A percentile compares a stretch with the other conserved stretches of the same genome.
phyloP scores from a whole-genome alignment of 257 asterid genomes.

The Ocimum tenuiflorum region DNA sequence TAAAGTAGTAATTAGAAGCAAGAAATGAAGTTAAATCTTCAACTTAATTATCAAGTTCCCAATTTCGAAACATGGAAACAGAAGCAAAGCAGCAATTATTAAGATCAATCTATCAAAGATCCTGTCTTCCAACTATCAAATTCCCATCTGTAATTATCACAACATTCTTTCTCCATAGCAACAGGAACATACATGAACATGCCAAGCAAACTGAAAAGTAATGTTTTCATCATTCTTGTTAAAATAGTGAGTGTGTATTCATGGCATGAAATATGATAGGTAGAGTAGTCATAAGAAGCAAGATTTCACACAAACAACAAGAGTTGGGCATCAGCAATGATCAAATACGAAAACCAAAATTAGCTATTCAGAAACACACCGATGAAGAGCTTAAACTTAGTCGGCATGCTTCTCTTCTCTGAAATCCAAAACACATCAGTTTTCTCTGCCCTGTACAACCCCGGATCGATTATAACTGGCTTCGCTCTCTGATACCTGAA shows the following conservation, averaged over 20 bases:
- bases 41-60: too few relatives aligned
- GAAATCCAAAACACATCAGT: constrained; percentile 91
- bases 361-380: constrained; percentile 27
- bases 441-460: constrained; percentile 68
- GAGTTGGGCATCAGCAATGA: neutral
- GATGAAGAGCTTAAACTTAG: constrained; percentile 79
- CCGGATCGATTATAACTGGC: constrained; percentile 82
- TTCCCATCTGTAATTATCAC: neutral
- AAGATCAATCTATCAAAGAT: neutral
- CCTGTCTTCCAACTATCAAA: neutral
- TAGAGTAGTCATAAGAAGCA: neutral
- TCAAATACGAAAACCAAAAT: neutral
- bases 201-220: neutral
- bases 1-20: neutral
- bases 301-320: neutral
- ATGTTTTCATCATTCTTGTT: neutral
- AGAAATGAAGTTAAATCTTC: neutral
- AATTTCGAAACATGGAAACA: neutral
- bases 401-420: constrained; percentile 86
- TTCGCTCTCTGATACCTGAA: constrained; percentile 82
- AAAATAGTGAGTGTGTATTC: neutral
- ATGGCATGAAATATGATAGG: neutral
- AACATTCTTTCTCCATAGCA: too few relatives aligned
- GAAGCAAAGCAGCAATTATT: neutral
- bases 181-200: too few relatives aligned